phyloP scores from a whole-genome alignment of 2,329 filamentous ascomycete species.

The Beauveria sp. region DNA sequence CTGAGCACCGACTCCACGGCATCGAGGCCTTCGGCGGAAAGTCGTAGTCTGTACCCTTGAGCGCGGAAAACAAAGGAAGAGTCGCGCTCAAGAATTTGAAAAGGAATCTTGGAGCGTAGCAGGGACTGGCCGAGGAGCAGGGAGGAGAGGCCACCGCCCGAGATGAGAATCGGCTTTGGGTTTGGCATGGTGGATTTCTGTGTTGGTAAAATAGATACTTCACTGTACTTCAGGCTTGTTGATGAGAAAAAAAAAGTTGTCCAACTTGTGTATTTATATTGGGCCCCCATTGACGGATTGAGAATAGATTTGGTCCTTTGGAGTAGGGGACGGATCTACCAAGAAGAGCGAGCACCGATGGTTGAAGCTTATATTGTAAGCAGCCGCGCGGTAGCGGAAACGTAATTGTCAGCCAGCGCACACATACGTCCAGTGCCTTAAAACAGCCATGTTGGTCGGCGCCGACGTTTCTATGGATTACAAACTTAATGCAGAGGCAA shows the following conservation, averaged over 20 bases:
- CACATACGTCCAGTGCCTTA: not conserved
- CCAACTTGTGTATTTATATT: not conserved
- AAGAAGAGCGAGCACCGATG: not conserved
- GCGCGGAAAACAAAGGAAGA: conserved; percentile 43
- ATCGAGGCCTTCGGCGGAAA: conserved; percentile 49
- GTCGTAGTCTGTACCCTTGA: conserved; percentile 54
- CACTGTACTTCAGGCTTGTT: not conserved
- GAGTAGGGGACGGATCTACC: not conserved
- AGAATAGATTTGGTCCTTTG: not conserved
- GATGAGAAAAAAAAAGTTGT: not conserved
- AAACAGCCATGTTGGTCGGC: not conserved
- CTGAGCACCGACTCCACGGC: conserved; percentile 53
- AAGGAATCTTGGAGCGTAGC: conserved; percentile 35
- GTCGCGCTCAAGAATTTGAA: conserved; percentile 51
- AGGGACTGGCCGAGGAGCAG: conserved; percentile 38
- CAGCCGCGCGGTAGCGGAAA: not conserved
- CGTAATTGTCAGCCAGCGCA: not conserved
- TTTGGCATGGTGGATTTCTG: not conserved
- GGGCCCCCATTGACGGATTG: not conserved
- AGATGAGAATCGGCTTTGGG: conserved; percentile 32
- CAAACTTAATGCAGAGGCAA: not conserved
- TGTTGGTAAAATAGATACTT: not conserved
- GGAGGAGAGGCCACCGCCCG: conserved; percentile 36
- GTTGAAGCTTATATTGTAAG: conserved; percentile 4
- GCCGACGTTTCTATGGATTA: not conserved